Base-by-base conservation (phyloP, 495 filamentous ascomycete genomes). In the Tuber aestivum region DNA sequence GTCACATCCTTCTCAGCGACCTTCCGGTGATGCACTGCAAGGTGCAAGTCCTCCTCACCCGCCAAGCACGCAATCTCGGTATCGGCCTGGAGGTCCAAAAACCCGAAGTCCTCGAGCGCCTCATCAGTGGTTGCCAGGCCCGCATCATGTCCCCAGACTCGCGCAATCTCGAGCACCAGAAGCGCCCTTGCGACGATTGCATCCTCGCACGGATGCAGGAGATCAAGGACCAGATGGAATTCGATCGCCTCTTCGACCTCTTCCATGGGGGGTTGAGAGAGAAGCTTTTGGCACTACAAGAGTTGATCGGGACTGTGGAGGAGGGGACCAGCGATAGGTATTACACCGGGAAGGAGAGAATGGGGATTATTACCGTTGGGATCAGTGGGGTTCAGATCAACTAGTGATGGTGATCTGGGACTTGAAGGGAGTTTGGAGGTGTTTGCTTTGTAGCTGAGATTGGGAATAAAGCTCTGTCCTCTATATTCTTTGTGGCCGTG, bases 161-260 rank as follows among this genome's bases (percentile, higher is more conserved):
- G 0, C 50, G n/a, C 50, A 61, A 61, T 61, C 50, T 61, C 9
- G n/a, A 61, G n/a, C 50, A 61, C n/a, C 50, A 61, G 50, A 61
- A 27, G 50, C 50, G 50, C n/a, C 50, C 50, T 23, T 61, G 50
- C n/a, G 50, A 61, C n/a, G 50, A 61, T 61, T 61, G 50, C 50
- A 8, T 61, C n/a, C 50, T 61, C 9, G n/a, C 23, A 9, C 50
- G 50, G 2, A 61, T 61, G 50, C 23, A 61, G n/a, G 27, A 61
- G 10, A 61, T 61, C n/a, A 61, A 27, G n/a, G n/a, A 61, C 10
- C 50, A 61, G 50, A 61, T 61, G 50, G 50, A 61, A 10, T 61
- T 61, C 5, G 50, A 61, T 23, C 50, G 50, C n/a, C 50, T 61
- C 50, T 61, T 61, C 50, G 50, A 32, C 50, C 27, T 27, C 50